Conservation (phyloP, 352 stramenopile genomes). For the Pythium brachiatum region DNA sequence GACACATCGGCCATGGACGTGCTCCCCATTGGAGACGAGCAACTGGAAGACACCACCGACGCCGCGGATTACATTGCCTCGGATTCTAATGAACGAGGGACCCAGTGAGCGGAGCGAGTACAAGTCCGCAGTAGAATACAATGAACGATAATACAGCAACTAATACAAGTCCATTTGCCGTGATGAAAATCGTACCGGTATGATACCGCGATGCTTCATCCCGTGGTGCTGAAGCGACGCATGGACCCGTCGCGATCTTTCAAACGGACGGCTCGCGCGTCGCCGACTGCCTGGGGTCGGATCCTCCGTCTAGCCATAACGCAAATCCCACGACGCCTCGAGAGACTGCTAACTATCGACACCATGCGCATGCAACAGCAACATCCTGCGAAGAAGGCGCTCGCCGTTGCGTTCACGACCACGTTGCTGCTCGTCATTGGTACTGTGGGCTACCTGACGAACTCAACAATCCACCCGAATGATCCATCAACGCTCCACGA, state of each 20-base stretch:
- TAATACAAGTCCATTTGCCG: too few relatives aligned
- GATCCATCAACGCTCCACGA: not conserved
- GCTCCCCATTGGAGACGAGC: slow-evolving; percentile 3
- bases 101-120: not conserved
- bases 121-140: not conserved
- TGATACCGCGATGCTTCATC: too few relatives aligned
- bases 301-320: too few relatives aligned
- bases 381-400: not conserved
- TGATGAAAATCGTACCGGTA: too few relatives aligned
- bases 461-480: not conserved
- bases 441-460: not conserved
- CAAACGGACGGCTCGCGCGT: too few relatives aligned
- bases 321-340: too few relatives aligned
- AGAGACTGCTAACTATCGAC: too few relatives aligned
- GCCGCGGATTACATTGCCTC: slow-evolving; percentile 16
- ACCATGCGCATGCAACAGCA: too few relatives aligned
- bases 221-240: too few relatives aligned
- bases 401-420: not conserved
- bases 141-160: too few relatives aligned
- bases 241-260: too few relatives aligned
- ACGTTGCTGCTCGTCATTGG: not conserved
- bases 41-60: slow-evolving; percentile 2
- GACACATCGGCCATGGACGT: slow-evolving; percentile 6
- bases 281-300: too few relatives aligned
- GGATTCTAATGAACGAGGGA: not conserved